phyloP scores from a whole-genome alignment of 1,284 basidiomycete genomes.

The Pisolithus thermaeus region DNA sequence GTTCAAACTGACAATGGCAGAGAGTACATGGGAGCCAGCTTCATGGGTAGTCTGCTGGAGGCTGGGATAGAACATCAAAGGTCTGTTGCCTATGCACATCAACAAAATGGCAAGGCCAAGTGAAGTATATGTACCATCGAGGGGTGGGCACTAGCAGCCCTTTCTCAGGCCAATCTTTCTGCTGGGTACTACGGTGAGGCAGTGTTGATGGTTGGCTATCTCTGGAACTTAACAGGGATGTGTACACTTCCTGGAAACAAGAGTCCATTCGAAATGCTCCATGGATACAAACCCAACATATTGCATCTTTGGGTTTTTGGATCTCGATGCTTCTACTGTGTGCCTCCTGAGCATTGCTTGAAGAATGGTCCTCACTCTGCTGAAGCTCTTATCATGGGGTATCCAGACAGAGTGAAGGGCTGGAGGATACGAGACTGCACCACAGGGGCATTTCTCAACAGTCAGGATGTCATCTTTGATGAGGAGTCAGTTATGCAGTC shows the following conservation, averaged over 20 bases:
- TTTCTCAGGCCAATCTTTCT: too few relatives aligned
- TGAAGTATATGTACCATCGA: too few relatives aligned
- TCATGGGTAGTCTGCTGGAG: too few relatives aligned
- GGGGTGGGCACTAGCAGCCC: too few relatives aligned
- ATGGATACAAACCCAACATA: constrained; percentile 9
- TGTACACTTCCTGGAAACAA: background rate
- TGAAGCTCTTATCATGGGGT: background rate
- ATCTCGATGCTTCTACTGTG: constrained; percentile 5
- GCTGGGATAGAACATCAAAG: too few relatives aligned
- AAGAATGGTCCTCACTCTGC: constrained; percentile 3
- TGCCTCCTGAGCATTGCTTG: constrained; percentile 7
- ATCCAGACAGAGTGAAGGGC: background rate
- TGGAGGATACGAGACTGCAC: background rate
- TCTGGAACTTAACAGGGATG: background rate
- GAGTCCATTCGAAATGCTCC: constrained; percentile 5
- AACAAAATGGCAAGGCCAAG: too few relatives aligned
- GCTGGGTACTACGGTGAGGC: background rate
- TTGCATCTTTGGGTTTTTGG: constrained; percentile 10
- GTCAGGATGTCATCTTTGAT: background rate
- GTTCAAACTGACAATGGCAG: too few relatives aligned
- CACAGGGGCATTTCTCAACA: background rate
- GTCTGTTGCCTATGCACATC: too few relatives aligned
- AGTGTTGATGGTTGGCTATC: background rate
- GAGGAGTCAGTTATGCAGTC: background rate
- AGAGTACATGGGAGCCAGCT: too few relatives aligned